Base-by-base conservation (phyloP, 176 grass and related monocot species). In the Aegilops longissima region DNA sequence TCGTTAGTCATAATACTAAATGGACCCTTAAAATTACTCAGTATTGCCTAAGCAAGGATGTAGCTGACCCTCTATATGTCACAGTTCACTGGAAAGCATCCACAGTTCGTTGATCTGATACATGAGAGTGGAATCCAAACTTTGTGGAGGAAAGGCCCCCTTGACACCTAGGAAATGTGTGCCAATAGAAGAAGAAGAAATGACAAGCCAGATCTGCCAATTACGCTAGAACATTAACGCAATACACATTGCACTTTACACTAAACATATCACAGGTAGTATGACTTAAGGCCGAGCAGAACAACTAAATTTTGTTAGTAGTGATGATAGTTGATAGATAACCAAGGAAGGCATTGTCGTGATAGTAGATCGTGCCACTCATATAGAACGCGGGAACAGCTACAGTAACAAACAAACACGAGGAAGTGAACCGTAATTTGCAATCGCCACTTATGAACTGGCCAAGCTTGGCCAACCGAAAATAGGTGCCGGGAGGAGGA, bases 151-250 rank as follows among this genome's bases (percentile, higher is more conserved):
- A 59, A 80, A 85, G 51, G 33, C 56, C 17, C 10, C 12, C 9
- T 80, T 75, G 36, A 6, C 25, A 61, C 10, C 35, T 66, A 83
- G 63, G 18, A 88, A 69, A 70, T 78, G 63, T 30, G 42, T 34
- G 27, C 42, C n/a, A 42, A 44, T 42, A 42, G 11, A 44, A 66
- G 35, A 71, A n/a, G 9, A 73, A 23, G 5, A 73, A 47, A 73
- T 40, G 20, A 8, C 9, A 70, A 70, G 29, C 34, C n/a, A 21
- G 16, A 81, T 56, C 17, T 49, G 3, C 9, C 49, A 64, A 27
- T 34, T 6, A 70, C 56, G 4, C n/a, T 70, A 38, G 65, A 35
- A 36, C 64, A 71, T 31, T 61, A 8, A 75, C 68, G 12, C 17
- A 17, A 74, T 74, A 80, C 59, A 31, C 17, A 23, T 80, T 74